Evolutionary conservation across 1,139 yeast genomes (phyloP).

Genomic region (Taiozyma sp.): DNA sequence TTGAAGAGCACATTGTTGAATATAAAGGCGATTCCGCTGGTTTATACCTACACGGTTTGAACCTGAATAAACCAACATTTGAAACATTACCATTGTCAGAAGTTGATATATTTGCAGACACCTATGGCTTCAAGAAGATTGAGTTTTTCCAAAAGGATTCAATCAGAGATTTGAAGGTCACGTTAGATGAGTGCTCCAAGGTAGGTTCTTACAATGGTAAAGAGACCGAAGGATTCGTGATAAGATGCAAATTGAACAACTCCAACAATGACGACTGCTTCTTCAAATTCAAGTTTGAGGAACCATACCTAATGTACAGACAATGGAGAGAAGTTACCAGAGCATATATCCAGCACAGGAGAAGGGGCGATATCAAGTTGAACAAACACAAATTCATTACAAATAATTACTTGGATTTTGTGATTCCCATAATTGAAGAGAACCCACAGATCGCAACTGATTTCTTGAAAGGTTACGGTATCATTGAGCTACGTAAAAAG

Average conservation of each 20-base stretch:
- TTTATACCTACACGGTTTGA: slow-evolving; percentile 84
- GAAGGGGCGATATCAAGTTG: slow-evolving; percentile 38
- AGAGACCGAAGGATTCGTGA: slow-evolving; percentile 92
- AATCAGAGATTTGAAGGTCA: slow-evolving; percentile 39
- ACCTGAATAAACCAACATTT: slow-evolving; percentile 61
- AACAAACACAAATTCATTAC: slow-evolving; percentile 57
- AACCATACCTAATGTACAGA: slow-evolving; percentile 88
- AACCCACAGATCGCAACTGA: slow-evolving; percentile 41
- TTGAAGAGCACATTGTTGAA: slow-evolving; percentile 91
- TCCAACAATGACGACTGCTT: slow-evolving; percentile 50
- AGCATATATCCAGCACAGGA: slow-evolving; percentile 42
- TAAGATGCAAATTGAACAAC: slow-evolving; percentile 47
- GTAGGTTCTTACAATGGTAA: slow-evolving; percentile 68
- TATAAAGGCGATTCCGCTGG: slow-evolving; percentile 71
- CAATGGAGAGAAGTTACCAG: slow-evolving; percentile 88
- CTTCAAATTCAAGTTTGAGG: slow-evolving; percentile 93
- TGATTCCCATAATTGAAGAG: slow-evolving; percentile 45
- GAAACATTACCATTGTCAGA: slow-evolving; percentile 55
- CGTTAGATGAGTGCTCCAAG: slow-evolving; percentile 52
- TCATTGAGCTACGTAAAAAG: slow-evolving; percentile 62
- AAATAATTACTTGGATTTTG: slow-evolving; percentile 64
- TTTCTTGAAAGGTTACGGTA: slow-evolving; percentile 61
- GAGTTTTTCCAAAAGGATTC: slow-evolving; percentile 39
- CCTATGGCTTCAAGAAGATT: slow-evolving; percentile 70
- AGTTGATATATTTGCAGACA: slow-evolving; percentile 55